Conservation (phyloP, 768 basidiomycete genomes). For the Mycena crocata region DNA sequence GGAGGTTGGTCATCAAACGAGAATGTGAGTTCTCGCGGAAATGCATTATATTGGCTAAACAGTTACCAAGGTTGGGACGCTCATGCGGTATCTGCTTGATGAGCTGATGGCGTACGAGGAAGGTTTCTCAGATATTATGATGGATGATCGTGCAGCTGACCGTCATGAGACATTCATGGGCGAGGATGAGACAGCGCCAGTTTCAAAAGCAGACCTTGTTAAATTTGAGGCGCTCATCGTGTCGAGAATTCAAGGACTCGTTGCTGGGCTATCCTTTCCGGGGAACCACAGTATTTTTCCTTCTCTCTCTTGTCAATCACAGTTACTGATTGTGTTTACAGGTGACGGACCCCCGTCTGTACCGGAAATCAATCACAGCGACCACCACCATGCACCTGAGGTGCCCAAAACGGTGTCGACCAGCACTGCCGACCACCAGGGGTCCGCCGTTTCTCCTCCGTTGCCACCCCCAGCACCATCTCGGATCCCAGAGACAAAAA, state of each 20-base stretch:
- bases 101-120: slow-evolving; percentile 45
- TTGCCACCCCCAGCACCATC: slow-evolving; percentile 10
- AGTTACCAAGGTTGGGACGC: background rate
- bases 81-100: slow-evolving; percentile 41
- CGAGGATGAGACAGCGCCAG: slow-evolving; percentile 10
- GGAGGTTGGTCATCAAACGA: slow-evolving; percentile 41
- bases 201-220: slow-evolving; percentile 21
- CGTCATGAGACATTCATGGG: slow-evolving; percentile 40
- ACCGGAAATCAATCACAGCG: too few species aligned
- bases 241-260: background rate
- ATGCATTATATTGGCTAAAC: background rate
- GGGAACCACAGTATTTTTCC: background rate
- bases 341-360: too few species aligned
- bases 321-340: too few species aligned
- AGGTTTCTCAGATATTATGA: slow-evolving; percentile 27
- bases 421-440: slow-evolving; percentile 3
- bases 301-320: too few species aligned
- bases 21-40: slow-evolving; percentile 19
- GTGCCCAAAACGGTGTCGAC: slow-evolving; percentile 28
- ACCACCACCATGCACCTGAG: too few species aligned
- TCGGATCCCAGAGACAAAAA: slow-evolving; percentile 25
- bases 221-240: slow-evolving; percentile 1
- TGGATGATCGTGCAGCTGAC: slow-evolving; percentile 31
- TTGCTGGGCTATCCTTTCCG: background rate
- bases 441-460: slow-evolving; percentile 13